phyloP scores from a whole-genome alignment of 495 filamentous ascomycete species.

The Aspergillus biplanus region DNA sequence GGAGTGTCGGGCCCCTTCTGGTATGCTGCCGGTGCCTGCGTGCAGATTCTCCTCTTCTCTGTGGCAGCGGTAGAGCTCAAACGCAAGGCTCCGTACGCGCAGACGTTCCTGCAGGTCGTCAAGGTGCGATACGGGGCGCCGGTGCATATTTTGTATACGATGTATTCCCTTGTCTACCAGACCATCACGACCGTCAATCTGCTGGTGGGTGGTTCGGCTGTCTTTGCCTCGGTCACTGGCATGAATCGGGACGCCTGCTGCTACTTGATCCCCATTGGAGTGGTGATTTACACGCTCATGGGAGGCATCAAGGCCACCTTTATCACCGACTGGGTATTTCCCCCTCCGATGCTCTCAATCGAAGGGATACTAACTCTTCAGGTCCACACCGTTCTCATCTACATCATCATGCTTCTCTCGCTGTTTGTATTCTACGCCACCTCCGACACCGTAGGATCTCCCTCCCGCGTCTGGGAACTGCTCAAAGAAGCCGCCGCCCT shows the following conservation, averaged over 20 bases:
- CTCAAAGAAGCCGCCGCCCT: neutral
- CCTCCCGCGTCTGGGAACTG: neutral
- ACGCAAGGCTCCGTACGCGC: slow-evolving; percentile 33
- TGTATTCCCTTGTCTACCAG: slow-evolving; percentile 33
- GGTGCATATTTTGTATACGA: slow-evolving; percentile 23
- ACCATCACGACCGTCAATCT: slow-evolving; percentile 33
- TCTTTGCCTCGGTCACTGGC: slow-evolving; percentile 3
- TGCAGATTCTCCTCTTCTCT: slow-evolving; percentile 36
- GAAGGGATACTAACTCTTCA: neutral
- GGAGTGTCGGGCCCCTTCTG: slow-evolving; percentile 28
- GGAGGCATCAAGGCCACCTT: slow-evolving; percentile 12
- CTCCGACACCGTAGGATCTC: neutral
- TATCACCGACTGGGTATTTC: slow-evolving; percentile 7
- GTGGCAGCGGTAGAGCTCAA: slow-evolving; percentile 39
- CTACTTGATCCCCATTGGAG: slow-evolving; percentile 9
- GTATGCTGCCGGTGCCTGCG: slow-evolving; percentile 32
- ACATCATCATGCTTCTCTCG: slow-evolving; percentile 3
- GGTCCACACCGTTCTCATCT: neutral
- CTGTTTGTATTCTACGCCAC: slow-evolving; percentile 2
- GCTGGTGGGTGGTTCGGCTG: slow-evolving; percentile 30
- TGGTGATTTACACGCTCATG: slow-evolving; percentile 10
- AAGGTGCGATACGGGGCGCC: slow-evolving; percentile 33
- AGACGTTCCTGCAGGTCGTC: slow-evolving; percentile 38
- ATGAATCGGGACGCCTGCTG: slow-evolving; percentile 1
- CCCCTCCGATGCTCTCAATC: neutral